Conservation (phyloP, 2,329 filamentous ascomycete species). For the Phaeosphaeriaceae sp. region DNA sequence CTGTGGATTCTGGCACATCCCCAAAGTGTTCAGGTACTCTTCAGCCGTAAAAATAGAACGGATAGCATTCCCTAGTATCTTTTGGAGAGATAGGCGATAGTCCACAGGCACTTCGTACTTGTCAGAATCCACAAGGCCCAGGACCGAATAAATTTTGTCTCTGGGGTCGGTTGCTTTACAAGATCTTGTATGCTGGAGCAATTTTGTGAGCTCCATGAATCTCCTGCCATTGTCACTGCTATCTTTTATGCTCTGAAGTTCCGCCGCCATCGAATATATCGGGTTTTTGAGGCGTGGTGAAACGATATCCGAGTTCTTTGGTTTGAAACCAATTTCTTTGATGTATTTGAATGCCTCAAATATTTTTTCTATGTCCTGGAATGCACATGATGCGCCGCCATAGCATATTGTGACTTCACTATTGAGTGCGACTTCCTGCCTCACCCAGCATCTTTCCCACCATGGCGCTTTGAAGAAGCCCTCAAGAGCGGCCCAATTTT, state of each 20-base stretch:
- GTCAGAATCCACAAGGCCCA: conserved; percentile 1
- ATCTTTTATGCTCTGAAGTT: background rate
- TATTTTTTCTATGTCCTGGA: background rate
- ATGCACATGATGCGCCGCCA: background rate
- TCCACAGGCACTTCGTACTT: background rate
- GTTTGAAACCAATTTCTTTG: too few relatives aligned
- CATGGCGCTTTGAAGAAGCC: conserved; percentile 5
- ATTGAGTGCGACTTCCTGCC: conserved; percentile 2
- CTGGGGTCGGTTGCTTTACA: conserved; percentile 4
- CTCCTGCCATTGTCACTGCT: background rate
- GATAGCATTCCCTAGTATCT: background rate
- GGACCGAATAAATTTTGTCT: conserved; percentile 3
- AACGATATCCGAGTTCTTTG: too few relatives aligned
- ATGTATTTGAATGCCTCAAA: conserved; percentile 1
- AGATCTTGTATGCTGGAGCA: background rate
- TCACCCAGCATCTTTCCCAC: conserved; percentile 9
- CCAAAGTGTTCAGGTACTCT: background rate
- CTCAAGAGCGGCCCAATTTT: conserved; percentile 2
- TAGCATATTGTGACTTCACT: background rate
- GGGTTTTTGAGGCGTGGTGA: too few relatives aligned
- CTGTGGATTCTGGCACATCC: conserved; percentile 3
- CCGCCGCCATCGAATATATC: conserved; percentile 2
- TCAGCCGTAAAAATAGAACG: background rate
- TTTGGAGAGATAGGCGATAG: conserved; percentile 1
- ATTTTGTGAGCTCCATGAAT: background rate